phyloP scores from a whole-genome alignment of 116 monocot species.

The Papilionanthe hybrid region DNA sequence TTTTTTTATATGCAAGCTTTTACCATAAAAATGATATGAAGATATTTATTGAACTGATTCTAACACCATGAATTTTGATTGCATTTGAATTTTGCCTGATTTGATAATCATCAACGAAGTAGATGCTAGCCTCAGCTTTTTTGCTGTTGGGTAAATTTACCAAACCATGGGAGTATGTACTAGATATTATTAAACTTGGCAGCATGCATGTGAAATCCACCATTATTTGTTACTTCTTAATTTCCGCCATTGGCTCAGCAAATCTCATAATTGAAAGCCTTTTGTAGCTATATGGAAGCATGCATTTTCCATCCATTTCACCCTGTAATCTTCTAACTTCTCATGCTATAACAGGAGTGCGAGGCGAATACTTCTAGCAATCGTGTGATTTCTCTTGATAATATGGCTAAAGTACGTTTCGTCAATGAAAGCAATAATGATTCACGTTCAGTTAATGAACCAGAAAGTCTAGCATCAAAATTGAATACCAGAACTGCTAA shows the following conservation, averaged over 20 bases:
- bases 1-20: too few species aligned
- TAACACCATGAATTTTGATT: not conserved
- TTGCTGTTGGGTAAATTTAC: not conserved
- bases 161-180: not conserved
- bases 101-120: not conserved
- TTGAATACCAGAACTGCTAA: conserved; percentile 1
- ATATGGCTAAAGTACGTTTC: not conserved
- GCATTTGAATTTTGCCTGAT: not conserved
- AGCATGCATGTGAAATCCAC: not conserved
- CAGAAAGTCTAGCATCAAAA: conserved; percentile 2
- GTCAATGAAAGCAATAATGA: not conserved
- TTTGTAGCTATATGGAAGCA: not conserved
- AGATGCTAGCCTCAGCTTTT: not conserved
- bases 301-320: not conserved
- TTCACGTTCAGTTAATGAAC: not conserved
- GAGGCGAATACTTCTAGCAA: conserved; percentile 1
- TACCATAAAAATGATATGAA: too few species aligned
- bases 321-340: not conserved
- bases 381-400: conserved; percentile 9
- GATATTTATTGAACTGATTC: too few species aligned
- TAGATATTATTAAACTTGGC: too few species aligned
- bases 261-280: not conserved
- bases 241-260: not conserved
- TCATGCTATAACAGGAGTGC: conserved; percentile 4
- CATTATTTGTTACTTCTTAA: not conserved